These are phyloP conservation scores for Sphaerulina vaccinii DNA, from an alignment of 2,329 filamentous ascomycete genomes.

Conservation along the genomic window DNA sequence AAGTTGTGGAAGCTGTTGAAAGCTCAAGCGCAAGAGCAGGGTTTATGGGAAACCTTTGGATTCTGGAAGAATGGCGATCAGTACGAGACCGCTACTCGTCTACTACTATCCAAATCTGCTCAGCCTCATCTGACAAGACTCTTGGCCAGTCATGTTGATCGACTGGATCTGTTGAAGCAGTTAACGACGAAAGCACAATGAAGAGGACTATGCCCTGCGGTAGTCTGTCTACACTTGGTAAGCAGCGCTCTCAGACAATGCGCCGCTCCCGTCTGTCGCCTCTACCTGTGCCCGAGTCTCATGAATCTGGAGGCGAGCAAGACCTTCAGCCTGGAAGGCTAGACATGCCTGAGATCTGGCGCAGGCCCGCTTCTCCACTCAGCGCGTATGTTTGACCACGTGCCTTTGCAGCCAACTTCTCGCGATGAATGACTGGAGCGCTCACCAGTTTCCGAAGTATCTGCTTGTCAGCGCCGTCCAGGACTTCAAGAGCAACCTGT, in stretches of 20 bases:
- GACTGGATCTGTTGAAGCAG: conserved; percentile 10
- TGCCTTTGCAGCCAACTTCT: neutral
- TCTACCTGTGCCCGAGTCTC: too few relatives aligned
- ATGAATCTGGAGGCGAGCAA: too few relatives aligned
- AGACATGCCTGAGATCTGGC: neutral
- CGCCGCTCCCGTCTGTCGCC: too few relatives aligned
- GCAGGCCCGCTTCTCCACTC: neutral
- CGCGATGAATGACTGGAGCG: neutral
- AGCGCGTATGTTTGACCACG: neutral
- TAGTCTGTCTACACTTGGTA: too few relatives aligned
- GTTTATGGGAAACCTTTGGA: conserved; percentile 11
- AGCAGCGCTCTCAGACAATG: too few relatives aligned
- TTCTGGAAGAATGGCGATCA: conserved; percentile 22
- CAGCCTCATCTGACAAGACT: conserved; percentile 5
- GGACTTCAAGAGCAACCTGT: neutral
- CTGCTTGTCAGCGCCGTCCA: neutral
- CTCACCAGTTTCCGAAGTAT: neutral
- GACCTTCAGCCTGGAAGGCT: too few relatives aligned
- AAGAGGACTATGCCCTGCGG: too few relatives aligned
- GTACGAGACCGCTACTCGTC: conserved; percentile 17
- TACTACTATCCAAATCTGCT: conserved; percentile 11
- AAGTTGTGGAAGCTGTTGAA: conserved; percentile 12
- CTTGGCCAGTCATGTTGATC: conserved; percentile 10
- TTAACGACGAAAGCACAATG: conserved; percentile 9
- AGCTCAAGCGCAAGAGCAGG: conserved; percentile 4